A percentile compares a stretch with the other conserved stretches of the same genome.
Conservation (phyloP, 2,329 filamentous ascomycete species). For the Scedosporium aurantiacum region DNA sequence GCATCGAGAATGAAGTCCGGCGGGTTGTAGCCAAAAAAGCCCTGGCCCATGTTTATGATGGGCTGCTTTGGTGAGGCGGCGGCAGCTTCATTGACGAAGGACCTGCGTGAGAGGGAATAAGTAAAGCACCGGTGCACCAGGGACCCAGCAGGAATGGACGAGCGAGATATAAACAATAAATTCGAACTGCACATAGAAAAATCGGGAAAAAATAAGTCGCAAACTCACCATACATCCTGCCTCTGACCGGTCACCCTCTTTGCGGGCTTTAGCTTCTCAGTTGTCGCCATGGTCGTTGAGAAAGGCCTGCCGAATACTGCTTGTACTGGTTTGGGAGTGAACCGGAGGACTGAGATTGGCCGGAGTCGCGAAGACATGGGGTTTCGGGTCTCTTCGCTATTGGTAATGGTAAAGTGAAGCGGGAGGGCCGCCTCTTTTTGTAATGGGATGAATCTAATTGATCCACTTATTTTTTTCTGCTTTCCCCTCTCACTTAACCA, state of each 20-base stretch:
- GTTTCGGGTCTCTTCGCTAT: background rate
- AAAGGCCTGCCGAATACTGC: conserved; percentile 8
- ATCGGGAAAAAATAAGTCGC: background rate
- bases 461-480: background rate
- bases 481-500: background rate
- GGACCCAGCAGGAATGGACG: background rate
- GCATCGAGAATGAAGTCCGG: conserved; percentile 83
- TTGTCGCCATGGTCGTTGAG: conserved; percentile 28
- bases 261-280: conserved; percentile 37
- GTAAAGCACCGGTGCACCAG: no score
- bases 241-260: conserved; percentile 36
- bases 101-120: conserved; percentile 26
- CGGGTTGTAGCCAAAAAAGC: conserved; percentile 88
- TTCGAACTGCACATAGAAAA: background rate
- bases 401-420: background rate
- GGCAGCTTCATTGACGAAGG: conserved; percentile 56
- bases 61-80: conserved; percentile 51
- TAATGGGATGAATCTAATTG: background rate
- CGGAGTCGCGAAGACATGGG: background rate
- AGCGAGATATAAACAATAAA: background rate
- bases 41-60: conserved; percentile 55
- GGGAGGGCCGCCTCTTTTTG: background rate
- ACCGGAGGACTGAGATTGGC: background rate
- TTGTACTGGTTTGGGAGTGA: background rate
- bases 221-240: conserved; percentile 40